phyloP scores from a whole-genome alignment of 2,329 filamentous ascomycete species.

The Sarocladiaceae sp. region DNA sequence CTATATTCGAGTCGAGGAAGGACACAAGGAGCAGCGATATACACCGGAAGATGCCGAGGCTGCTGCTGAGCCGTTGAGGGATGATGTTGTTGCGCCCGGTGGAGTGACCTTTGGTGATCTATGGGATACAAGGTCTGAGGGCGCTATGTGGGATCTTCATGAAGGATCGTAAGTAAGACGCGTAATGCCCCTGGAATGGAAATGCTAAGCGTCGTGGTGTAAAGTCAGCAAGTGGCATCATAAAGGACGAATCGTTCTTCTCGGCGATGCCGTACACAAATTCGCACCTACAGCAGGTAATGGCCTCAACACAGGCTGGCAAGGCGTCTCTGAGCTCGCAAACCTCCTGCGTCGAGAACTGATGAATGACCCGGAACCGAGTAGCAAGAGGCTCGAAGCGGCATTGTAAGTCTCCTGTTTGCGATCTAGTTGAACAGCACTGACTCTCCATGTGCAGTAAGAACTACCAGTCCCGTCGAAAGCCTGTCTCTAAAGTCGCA shows the following conservation, averaged over 20 bases:
- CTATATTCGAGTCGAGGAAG: background rate
- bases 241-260: background rate
- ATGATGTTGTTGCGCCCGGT: background rate
- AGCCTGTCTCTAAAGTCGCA: background rate
- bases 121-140: background rate
- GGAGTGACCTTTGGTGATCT: background rate
- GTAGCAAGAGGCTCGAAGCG: background rate
- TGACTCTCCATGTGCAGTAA: background rate
- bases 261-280: background rate
- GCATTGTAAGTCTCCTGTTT: background rate
- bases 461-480: background rate
- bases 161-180: background rate
- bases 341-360: background rate
- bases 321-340: background rate
- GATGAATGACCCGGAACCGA: background rate
- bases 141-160: background rate
- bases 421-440: background rate
- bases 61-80: background rate
- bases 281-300: background rate
- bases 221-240: background rate
- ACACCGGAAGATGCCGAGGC: background rate
- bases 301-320: background rate
- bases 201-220: background rate
- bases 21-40: background rate
- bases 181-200: background rate